phyloP scores from a whole-genome alignment of 148 eudicot genomes.

The Pouteria glomerata region DNA sequence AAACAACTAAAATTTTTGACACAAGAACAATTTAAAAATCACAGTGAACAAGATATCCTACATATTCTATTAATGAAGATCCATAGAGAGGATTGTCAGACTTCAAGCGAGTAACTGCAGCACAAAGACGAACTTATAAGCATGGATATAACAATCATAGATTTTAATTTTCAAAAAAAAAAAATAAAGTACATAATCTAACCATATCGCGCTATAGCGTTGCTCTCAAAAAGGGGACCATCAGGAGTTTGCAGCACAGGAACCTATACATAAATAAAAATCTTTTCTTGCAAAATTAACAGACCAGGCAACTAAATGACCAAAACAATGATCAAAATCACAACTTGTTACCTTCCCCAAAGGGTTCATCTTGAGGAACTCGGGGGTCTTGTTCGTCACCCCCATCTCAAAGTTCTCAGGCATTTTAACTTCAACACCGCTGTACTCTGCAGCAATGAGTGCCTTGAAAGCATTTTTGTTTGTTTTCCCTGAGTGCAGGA shows the following conservation, averaged over 20 bases:
- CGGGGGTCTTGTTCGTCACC: constrained; percentile 56
- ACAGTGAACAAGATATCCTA: not conserved
- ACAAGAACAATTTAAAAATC: not conserved
- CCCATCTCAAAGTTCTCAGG: constrained; percentile 52
- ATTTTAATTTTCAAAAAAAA: not conserved
- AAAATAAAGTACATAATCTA: constrained; percentile 4
- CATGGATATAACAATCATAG: not conserved
- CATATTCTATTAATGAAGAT: constrained; percentile 21
- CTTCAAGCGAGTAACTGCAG: constrained; percentile 34
- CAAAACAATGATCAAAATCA: not conserved
- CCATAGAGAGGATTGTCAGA: constrained; percentile 18
- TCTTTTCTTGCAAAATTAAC: not conserved
- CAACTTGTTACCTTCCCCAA: constrained; percentile 51
- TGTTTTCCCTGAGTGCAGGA: constrained; percentile 40
- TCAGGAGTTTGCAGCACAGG: constrained; percentile 78
- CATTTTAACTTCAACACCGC: constrained; percentile 44
- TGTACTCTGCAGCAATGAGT: constrained; percentile 62
- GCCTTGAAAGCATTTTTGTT: constrained; percentile 60
- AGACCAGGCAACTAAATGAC: not conserved
- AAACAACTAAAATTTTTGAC: not conserved
- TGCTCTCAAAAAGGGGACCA: constrained; percentile 65
- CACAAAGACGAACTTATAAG: not conserved
- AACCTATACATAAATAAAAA: constrained; percentile 26
- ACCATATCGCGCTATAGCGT: constrained; percentile 80
- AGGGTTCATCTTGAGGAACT: constrained; percentile 64